phyloP scores from a whole-genome alignment of 2,329 filamentous ascomycete species.

The Ciborinia camelliae region DNA sequence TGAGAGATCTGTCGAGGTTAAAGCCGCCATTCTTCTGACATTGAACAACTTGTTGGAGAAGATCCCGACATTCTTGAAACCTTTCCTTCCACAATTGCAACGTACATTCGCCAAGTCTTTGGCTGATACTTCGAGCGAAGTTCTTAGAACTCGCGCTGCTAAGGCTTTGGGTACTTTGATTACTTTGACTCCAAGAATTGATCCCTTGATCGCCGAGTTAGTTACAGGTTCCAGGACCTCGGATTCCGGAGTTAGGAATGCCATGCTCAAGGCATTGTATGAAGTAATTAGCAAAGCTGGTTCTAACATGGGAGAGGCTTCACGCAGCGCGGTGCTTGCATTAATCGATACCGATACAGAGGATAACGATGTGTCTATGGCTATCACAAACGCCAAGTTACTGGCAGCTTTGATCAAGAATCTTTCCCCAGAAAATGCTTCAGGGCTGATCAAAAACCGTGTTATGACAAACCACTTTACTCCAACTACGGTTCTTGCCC shows the following conservation, averaged over 20 bases:
- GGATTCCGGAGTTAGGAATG: constrained; percentile 82
- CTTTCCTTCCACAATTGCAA: constrained; percentile 94
- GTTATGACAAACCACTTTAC: constrained; percentile 75
- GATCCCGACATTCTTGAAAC: constrained; percentile 92
- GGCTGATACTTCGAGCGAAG: constrained; percentile 87
- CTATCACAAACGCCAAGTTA: constrained; percentile 85
- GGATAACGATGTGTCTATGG: constrained; percentile 72
- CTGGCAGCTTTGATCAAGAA: constrained; percentile 88
- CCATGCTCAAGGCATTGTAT: constrained; percentile 95
- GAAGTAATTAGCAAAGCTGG: constrained; percentile 96
- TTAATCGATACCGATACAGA: constrained; percentile 84
- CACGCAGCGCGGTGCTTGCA: constrained; percentile 77
- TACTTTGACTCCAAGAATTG: constrained; percentile 90
- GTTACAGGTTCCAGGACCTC: constrained; percentile 92
- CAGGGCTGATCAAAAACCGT: constrained; percentile 59
- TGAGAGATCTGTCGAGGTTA: constrained; percentile 92
- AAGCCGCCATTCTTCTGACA: constrained; percentile 88
- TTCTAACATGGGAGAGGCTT: constrained; percentile 88
- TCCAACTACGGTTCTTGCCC: constrained; percentile 74
- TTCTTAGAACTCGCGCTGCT: constrained; percentile 81
- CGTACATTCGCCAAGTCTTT: constrained; percentile 95
- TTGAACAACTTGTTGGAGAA: constrained; percentile 95
- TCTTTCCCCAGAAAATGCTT: constrained; percentile 68
- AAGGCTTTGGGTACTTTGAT: constrained; percentile 94
- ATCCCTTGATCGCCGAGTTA: constrained; percentile 87